phyloP scores from a whole-genome alignment of 2,329 filamentous ascomycete genomes.

The Sporothrix pseudoabietina region DNA sequence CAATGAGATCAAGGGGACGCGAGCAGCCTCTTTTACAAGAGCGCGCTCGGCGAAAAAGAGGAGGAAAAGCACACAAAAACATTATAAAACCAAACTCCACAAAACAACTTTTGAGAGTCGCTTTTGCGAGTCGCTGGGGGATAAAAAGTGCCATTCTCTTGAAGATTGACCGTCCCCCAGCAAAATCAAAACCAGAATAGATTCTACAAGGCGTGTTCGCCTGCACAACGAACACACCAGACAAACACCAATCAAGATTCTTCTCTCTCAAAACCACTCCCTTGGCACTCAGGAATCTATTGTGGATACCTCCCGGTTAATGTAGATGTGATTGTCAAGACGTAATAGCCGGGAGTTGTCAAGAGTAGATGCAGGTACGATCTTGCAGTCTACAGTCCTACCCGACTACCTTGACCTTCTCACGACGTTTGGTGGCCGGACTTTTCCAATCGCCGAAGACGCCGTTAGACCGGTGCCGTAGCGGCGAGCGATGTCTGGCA shows the following conservation, averaged over 20 bases:
- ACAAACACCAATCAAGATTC: not conserved
- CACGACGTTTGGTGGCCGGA: not conserved
- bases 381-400: not conserved
- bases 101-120: not conserved
- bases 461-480: not conserved
- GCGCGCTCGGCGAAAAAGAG: not conserved
- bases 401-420: too few relatives aligned
- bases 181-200: conserved; percentile 8
- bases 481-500: not conserved
- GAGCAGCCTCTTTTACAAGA: not conserved
- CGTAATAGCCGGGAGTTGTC: not conserved
- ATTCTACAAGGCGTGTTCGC: not conserved
- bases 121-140: not conserved
- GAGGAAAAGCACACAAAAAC: conserved; percentile 5
- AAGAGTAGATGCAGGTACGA: not conserved
- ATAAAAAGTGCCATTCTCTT: not conserved
- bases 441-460: conserved; percentile 7
- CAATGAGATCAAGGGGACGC: not conserved
- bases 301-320: too few relatives aligned
- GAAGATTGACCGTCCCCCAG: not conserved
- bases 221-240: not conserved
- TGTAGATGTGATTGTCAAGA: not conserved
- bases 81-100: not conserved
- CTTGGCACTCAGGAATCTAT: too few relatives aligned
- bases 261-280: not conserved